These are phyloP conservation scores for Graphiopsis chlorocephala DNA, from an alignment of 2,329 filamentous ascomycete species.

Conservation along the genomic window DNA sequence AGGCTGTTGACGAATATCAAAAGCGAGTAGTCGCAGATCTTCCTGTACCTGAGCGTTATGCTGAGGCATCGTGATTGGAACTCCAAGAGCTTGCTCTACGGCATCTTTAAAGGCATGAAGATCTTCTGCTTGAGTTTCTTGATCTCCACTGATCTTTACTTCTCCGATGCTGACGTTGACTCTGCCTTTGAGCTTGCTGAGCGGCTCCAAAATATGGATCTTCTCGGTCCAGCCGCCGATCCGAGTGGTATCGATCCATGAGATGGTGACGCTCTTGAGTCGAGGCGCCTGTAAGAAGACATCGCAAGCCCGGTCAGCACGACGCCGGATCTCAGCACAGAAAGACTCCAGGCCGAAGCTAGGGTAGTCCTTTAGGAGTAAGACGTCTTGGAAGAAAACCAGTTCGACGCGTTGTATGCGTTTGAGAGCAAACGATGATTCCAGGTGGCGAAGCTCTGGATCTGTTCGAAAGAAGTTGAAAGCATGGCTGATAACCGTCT, in stretches of 20 bases:
- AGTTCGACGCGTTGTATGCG: slow-evolving; percentile 33
- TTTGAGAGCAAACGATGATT: slow-evolving; percentile 21
- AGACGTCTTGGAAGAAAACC: slow-evolving; percentile 34
- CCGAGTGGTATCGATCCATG: slow-evolving; percentile 34
- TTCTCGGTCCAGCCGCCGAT: slow-evolving; percentile 29
- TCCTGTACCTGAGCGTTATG: slow-evolving; percentile 15
- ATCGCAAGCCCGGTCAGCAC: slow-evolving; percentile 30
- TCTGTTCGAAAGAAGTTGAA: slow-evolving; percentile 39
- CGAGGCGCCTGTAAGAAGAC: slow-evolving; percentile 26
- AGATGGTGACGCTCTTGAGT: slow-evolving; percentile 28
- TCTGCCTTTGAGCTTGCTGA: slow-evolving; percentile 20
- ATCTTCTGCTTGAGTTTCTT: slow-evolving; percentile 25
- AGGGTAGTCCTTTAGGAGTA: slow-evolving; percentile 33
- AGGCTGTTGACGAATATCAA: slow-evolving; percentile 28
- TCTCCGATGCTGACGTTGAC: slow-evolving; percentile 17
- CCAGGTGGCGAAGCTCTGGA: slow-evolving; percentile 30
- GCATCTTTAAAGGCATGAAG: slow-evolving; percentile 23
- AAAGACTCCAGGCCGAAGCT: slow-evolving; percentile 30
- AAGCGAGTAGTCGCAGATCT: slow-evolving; percentile 27
- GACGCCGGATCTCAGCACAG: slow-evolving; percentile 30
- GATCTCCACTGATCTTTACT: slow-evolving; percentile 29
- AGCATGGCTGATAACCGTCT: slow-evolving; percentile 35
- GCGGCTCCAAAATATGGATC: slow-evolving; percentile 26
- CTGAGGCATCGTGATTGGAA: slow-evolving; percentile 16
- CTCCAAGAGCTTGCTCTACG: slow-evolving; percentile 24